Evolutionary conservation across 768 basidiomycete genomes (phyloP).

Genomic region (Neoboletus subvelutipes): DNA sequence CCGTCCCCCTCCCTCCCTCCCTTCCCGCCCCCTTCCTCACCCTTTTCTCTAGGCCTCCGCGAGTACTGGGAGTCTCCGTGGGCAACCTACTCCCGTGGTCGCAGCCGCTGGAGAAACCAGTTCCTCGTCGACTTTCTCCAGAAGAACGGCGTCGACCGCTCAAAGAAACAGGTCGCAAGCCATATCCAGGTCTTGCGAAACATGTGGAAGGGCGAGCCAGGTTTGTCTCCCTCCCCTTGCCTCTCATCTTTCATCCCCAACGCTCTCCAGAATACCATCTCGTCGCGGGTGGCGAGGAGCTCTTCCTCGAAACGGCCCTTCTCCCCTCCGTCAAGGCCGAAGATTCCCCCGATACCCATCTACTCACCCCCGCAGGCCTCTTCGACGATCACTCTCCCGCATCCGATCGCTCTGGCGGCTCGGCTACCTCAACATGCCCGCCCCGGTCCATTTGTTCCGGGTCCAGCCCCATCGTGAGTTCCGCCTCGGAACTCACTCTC

Average conservation of each 20-base stretch:
- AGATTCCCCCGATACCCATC: constrained; percentile 44
- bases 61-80: constrained; percentile 81
- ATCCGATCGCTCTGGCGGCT: constrained; percentile 33
- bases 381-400: constrained; percentile 33
- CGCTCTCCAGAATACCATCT: constrained; percentile 61
- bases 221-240: constrained; percentile 35
- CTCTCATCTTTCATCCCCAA: constrained; percentile 1
- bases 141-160: constrained; percentile 64
- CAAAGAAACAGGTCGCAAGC: constrained; percentile 89
- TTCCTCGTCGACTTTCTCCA: constrained; percentile 81
- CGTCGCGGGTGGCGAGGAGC: constrained; percentile 78
- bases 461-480: constrained; percentile 21
- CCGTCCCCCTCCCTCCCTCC: constrained; percentile 1
- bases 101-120: constrained; percentile 81
- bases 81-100: constrained; percentile 76
- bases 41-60: constrained; percentile 52
- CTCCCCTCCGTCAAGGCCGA: constrained; percentile 57
- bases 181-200: constrained; percentile 83
- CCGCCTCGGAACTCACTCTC: constrained; percentile 27
- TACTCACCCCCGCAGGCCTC: constrained; percentile 40
- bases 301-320: constrained; percentile 50
- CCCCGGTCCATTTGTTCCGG: constrained; percentile 28
- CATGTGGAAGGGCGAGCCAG: constrained; percentile 85
- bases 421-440: constrained; percentile 27
- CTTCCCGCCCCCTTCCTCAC: constrained; percentile 1